Base-by-base conservation (phyloP, 352 stramenopile genomes). In the Pythium rhizo-oryzae region DNA sequence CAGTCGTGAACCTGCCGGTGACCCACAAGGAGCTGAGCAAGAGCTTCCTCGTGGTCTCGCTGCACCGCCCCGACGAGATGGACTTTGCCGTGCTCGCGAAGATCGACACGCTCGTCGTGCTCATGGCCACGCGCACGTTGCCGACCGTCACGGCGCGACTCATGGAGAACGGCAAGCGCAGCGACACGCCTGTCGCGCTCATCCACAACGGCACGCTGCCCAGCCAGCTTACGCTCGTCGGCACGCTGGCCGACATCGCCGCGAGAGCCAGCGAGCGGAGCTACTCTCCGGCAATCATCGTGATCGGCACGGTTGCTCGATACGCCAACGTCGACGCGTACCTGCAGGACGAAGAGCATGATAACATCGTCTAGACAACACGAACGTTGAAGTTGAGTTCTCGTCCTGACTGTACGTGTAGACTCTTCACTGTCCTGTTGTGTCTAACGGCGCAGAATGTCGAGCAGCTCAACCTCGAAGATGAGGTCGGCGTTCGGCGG, bases 401-500 rank as follows among this genome's bases (percentile, higher is more conserved):
- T 33, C 28, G 28, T 33, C 28, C 28, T 33, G 28, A 33, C 28
- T 33, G 28, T 33, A 6, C 28, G 28, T 33, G 28, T 33, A 33
- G 28, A 33, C 28, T 33, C 28, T 33, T 15, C 35, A 41, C 12
- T 41, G n/a, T 41, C 35, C 12, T 15, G 35, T 41, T 8, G 35
- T 41, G 28, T 11, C 15, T 62, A 62, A 37, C 41, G 51, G 39
- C 69, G 69, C 16, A 86, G 66, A 51, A 96, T 94, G 53, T 97
- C 82, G 18, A 98, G 68, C 47, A 98, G 78, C 75, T 98, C 94
- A 11, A 98, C 91, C 25, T 98, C 94, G 70, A 99, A 98, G 19
- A 97, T 79, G 43, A 98, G 79, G 78, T 97, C 91, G 5, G 96
- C 90, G 75, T 98, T 90, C 46, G 93, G 92, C 11, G 94, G 92